These are phyloP conservation scores for Pestalotiopsis sp. DNA, from an alignment of 2,329 filamentous ascomycete species.

Conservation along the genomic window DNA sequence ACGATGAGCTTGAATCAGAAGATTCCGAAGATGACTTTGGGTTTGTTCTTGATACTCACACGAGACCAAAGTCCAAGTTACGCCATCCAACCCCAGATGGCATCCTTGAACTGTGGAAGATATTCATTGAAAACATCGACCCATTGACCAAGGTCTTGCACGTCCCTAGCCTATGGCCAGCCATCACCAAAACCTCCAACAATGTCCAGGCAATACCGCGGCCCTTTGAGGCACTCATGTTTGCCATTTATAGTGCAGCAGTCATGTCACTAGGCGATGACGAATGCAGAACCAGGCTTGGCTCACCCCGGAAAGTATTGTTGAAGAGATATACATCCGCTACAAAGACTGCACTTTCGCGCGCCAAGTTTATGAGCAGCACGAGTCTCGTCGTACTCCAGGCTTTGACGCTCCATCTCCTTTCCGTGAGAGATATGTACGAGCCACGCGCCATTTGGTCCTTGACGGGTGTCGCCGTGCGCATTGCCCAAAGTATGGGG, in stretches of 20 bases:
- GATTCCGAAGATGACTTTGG: conserved; percentile 26
- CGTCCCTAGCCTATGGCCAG: conserved; percentile 7
- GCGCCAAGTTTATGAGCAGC: conserved; percentile 51
- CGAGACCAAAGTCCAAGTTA: conserved; percentile 8
- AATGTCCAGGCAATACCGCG: not conserved
- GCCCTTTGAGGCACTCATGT: conserved; percentile 24
- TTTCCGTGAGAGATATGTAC: conserved; percentile 37
- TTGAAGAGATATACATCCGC: conserved; percentile 41
- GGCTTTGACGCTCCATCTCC: conserved; percentile 51
- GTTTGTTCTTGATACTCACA: conserved; percentile 24
- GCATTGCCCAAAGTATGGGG: conserved; percentile 56
- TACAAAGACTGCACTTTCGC: conserved; percentile 49
- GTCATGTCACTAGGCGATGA: conserved; percentile 42
- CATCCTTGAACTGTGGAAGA: conserved; percentile 11
- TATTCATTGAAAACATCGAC: conserved; percentile 9
- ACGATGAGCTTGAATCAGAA: conserved; percentile 21
- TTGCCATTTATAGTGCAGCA: conserved; percentile 45
- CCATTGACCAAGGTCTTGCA: conserved; percentile 1
- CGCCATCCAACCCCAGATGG: conserved; percentile 9
- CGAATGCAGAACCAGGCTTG: conserved; percentile 40
- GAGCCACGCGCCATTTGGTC: conserved; percentile 55
- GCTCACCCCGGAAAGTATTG: conserved; percentile 36
- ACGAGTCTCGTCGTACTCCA: conserved; percentile 57
- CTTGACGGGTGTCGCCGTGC: conserved; percentile 50
- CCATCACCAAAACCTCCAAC: not conserved